Evolutionary conservation across 805 yeast species (phyloP).

Genomic region (Cyberlindnera samutprakarnensis): DNA sequence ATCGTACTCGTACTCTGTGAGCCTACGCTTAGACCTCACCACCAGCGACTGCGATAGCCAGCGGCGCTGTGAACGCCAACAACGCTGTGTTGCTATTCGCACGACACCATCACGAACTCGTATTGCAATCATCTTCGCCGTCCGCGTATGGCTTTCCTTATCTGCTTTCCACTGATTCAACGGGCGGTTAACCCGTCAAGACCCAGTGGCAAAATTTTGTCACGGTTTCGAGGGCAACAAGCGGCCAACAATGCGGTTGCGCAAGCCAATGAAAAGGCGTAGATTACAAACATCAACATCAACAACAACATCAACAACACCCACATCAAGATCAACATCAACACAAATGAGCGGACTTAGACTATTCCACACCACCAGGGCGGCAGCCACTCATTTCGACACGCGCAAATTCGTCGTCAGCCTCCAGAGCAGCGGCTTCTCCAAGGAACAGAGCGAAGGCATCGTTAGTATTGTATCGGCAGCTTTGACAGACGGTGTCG

Average conservation of each 20-base stretch:
- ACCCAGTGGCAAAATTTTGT: no score
- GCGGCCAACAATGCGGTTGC: no score
- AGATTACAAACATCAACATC: neutral
- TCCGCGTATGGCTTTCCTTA: no score
- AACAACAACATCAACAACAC: no score
- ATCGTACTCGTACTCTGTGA: conserved; percentile 25
- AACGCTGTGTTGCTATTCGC: no score
- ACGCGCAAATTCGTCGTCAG: conserved; percentile 20
- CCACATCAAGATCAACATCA: neutral
- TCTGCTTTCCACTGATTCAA: no score
- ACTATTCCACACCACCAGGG: conserved; percentile 1
- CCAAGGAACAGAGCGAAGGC: conserved; percentile 67
- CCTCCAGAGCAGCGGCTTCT: conserved; percentile 56
- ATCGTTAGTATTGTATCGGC: conserved; percentile 66
- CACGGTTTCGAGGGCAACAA: no score
- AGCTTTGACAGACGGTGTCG: conserved; percentile 76
- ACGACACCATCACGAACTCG: no score
- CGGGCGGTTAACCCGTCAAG: no score
- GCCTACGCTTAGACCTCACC: conserved; percentile 1
- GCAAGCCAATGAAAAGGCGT: neutral
- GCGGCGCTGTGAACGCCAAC: no score
- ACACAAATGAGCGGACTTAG: no score
- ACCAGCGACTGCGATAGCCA: neutral
- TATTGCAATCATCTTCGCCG: no score
- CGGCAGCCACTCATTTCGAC: conserved; percentile 17